Percentiles rank a stretch among this genome's conserved stretches.
Conservation (phyloP, 495 filamentous ascomycete genomes). For the Neurospora sp. region DNA sequence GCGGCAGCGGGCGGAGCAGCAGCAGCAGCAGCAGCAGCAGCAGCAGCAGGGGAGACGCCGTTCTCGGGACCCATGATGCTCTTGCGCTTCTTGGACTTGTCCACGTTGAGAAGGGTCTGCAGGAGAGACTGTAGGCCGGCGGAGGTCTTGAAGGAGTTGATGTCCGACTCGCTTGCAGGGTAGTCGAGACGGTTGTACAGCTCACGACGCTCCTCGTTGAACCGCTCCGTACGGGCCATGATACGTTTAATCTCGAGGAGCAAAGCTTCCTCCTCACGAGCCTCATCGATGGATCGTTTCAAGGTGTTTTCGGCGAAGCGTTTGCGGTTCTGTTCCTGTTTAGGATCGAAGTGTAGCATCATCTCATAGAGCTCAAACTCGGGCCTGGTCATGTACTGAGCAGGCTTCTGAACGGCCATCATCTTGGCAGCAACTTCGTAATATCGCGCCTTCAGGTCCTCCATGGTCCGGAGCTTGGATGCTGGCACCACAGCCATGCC, state of each 20-base stretch:
- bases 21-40: slow-evolving; percentile 3
- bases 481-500: slow-evolving; percentile 39
- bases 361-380: slow-evolving; percentile 75
- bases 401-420: slow-evolving; percentile 73
- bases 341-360: slow-evolving; percentile 75
- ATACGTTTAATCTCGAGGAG: slow-evolving; percentile 87
- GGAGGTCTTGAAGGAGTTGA: slow-evolving; percentile 67
- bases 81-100: slow-evolving; percentile 77
- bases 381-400: slow-evolving; percentile 71
- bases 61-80: slow-evolving; percentile 48
- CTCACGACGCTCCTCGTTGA: slow-evolving; percentile 80
- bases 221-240: slow-evolving; percentile 64
- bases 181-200: slow-evolving; percentile 82
- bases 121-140: slow-evolving; percentile 69
- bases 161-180: slow-evolving; percentile 55
- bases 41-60: slow-evolving; percentile 23
- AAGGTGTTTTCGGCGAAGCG: slow-evolving; percentile 71
- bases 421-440: slow-evolving; percentile 77
- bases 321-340: slow-evolving; percentile 68
- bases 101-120: slow-evolving; percentile 63
- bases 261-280: slow-evolving; percentile 81
- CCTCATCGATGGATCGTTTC: slow-evolving; percentile 71
- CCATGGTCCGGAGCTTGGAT: slow-evolving; percentile 53
- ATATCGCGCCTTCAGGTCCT: slow-evolving; percentile 86
- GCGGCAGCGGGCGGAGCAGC: slow-evolving; percentile 18